A percentile compares a stretch with the other conserved stretches of the same genome.
These are phyloP conservation scores for Termitomyces heimii DNA, from an alignment of 768 basidiomycete species.

Conservation along the genomic window DNA sequence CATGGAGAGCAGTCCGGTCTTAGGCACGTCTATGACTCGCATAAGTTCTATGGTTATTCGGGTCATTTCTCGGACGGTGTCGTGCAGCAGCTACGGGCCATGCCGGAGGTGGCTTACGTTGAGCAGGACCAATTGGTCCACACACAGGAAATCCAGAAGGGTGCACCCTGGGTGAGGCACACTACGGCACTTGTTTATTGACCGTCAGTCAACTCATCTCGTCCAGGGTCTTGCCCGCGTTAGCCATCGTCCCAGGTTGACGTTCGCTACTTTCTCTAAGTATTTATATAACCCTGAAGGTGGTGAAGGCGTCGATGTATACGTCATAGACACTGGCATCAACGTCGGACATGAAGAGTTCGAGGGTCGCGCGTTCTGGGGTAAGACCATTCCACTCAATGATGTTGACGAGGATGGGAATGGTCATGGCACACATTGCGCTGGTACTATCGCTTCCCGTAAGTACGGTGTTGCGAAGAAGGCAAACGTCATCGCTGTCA, in stretches of 20 bases:
- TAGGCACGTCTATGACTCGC: slow-evolving; percentile 71
- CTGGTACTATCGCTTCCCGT: slow-evolving; percentile 90
- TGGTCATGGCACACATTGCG: slow-evolving; percentile 94
- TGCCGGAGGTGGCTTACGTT: slow-evolving; percentile 89
- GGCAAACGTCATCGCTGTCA: slow-evolving; percentile 85
- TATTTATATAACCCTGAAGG: slow-evolving; percentile 68
- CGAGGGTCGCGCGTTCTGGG: slow-evolving; percentile 87
- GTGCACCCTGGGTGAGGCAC: slow-evolving; percentile 79
- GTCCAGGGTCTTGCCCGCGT: slow-evolving; percentile 89
- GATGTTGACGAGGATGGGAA: slow-evolving; percentile 90
- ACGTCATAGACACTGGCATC: slow-evolving; percentile 87
- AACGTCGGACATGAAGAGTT: slow-evolving; percentile 83
- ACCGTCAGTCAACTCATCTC: slow-evolving; percentile 12
- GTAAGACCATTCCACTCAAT: slow-evolving; percentile 81
- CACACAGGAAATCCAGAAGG: slow-evolving; percentile 60
- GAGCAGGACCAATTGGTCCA: slow-evolving; percentile 94
- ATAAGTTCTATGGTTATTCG: slow-evolving; percentile 66
- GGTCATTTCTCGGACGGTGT: slow-evolving; percentile 69
- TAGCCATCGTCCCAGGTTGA: slow-evolving; percentile 76
- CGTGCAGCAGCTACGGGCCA: slow-evolving; percentile 67
- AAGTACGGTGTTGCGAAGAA: slow-evolving; percentile 96
- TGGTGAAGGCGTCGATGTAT: slow-evolving; percentile 94
- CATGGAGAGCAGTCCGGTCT: slow-evolving; percentile 49
- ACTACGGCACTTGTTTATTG: background rate
- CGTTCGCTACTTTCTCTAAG: slow-evolving; percentile 76